Evolutionary conservation across 805 yeast genomes (phyloP), one percentile per base, ranked within the genome.

Genomic region (Suhomyces faveliae): DNA sequence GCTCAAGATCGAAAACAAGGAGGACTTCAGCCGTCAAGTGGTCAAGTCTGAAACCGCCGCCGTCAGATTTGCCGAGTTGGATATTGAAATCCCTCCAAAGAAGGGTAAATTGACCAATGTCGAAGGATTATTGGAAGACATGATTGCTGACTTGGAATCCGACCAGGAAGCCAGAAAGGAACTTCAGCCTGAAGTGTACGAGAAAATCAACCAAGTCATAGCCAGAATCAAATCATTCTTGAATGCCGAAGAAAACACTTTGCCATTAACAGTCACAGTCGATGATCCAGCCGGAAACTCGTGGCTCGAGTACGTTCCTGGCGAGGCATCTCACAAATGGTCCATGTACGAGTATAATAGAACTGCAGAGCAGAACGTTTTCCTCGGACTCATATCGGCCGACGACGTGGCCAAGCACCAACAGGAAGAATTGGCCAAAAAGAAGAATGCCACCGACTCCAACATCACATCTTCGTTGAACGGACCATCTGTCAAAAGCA

Each of bases 221-320:
- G 61, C 58, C 20, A 85, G 80, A 60, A 84, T 92, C 30, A 68
- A 74, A 54, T 67, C 76, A 5, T 80, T 77, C 46, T 71, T 89
- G 21, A 75, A 77, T n/a, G 92, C 89, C 48, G 83, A 84, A 50
- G 79, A 78, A 45, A 80, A 79, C 25, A 77, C 80, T 15, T 67
- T 88, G 45, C 98, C 98, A 1, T 61, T 92, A 52, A 87, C 95
- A 0, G 78, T 92, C 42, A 74, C 78, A 20, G 71, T 89, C 9
- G 96, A 91, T 66, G 99, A 94, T 67, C 97, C 99, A 23, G 80
- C 97, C 1, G 99, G 99, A 12, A 94, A 94, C 72, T 92, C 98
- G 4, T 94, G 97, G 96, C 83, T 94, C 46, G 96, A 89, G 62
- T 89, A 78, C 64, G 68, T 80, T 50, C 97, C 97, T 15, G 91